Conservation (phyloP, 176 grass and related monocot species). For the Musa troglodytarum region DNA sequence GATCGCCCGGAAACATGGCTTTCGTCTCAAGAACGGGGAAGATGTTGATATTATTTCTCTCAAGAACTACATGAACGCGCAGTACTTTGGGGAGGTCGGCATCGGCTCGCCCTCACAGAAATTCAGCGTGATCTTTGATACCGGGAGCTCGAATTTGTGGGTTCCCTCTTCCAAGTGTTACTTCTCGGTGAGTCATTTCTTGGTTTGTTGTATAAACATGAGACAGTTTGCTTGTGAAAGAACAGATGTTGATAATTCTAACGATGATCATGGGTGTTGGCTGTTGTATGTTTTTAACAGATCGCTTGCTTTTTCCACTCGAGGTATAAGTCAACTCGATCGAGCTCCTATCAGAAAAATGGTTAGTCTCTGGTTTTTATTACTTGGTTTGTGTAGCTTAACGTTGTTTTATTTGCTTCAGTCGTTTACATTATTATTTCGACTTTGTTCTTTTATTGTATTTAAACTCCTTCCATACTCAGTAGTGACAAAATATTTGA, state of each 20-base stretch:
- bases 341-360: conserved; percentile 72
- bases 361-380: conserved; percentile 18
- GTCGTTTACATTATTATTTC: no score
- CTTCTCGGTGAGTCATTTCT: conserved; percentile 41
- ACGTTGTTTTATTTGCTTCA: no score
- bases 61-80: conserved; percentile 81
- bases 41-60: conserved; percentile 30
- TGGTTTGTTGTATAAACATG: neutral
- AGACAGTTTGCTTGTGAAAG: neutral
- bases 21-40: neutral
- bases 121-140: conserved; percentile 93
- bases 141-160: conserved; percentile 88
- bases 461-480: no score
- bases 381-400: no score
- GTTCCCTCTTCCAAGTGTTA: conserved; percentile 81
- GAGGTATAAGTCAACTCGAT: conserved; percentile 59
- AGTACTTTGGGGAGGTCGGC: conserved; percentile 78
- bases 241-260: no score
- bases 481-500: no score
- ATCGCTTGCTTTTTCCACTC: conserved; percentile 75
- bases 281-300: conserved; percentile 25
- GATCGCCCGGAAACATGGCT: neutral
- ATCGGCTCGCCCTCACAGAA: conserved; percentile 65
- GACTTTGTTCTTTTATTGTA: no score
- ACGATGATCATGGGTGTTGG: neutral